Evolutionary conservation across 805 yeast species (phyloP).

Genomic region (Ogataea saltuana): DNA sequence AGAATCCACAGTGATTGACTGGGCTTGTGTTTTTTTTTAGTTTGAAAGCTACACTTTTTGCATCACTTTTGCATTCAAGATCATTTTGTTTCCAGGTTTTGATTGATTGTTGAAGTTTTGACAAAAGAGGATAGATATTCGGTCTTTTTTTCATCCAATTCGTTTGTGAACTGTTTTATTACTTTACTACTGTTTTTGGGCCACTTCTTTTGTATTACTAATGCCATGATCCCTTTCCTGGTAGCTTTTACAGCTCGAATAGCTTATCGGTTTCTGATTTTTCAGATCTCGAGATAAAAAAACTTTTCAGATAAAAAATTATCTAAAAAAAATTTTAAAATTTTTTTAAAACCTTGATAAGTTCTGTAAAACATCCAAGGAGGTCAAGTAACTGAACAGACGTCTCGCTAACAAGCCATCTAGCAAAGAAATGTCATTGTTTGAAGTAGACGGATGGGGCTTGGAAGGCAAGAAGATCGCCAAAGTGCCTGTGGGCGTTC

Average conservation of each 20-base stretch:
- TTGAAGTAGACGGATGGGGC: constrained; percentile 84
- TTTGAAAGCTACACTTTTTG: not conserved
- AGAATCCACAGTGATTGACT: not conserved
- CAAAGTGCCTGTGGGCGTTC: constrained; percentile 38
- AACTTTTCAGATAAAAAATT: not conserved
- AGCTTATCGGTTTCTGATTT: not conserved
- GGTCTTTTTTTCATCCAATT: not conserved
- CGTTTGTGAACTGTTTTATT: constrained; percentile 8
- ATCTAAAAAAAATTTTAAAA: not conserved
- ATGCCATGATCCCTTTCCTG: too few relatives aligned
- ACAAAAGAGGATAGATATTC: too few relatives aligned
- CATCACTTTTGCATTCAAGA: too few relatives aligned
- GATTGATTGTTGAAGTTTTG: too few relatives aligned
- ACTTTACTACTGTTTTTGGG: constrained; percentile 1
- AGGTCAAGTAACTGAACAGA: too few relatives aligned
- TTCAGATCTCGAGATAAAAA: not conserved
- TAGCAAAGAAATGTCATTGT: constrained; percentile 58
- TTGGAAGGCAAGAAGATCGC: constrained; percentile 55
- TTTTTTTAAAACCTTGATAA: constrained; percentile 2
- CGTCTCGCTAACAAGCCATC: too few relatives aligned
- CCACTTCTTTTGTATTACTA: constrained; percentile 10
- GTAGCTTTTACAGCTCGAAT: too few relatives aligned
- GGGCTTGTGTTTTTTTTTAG: not conserved
- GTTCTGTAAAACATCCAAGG: too few relatives aligned
- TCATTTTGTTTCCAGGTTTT: too few relatives aligned